Evolutionary conservation across 805 yeast species (phyloP), one percentile per base, ranked within the genome.

Genomic region (Candida cerambycidarum): DNA sequence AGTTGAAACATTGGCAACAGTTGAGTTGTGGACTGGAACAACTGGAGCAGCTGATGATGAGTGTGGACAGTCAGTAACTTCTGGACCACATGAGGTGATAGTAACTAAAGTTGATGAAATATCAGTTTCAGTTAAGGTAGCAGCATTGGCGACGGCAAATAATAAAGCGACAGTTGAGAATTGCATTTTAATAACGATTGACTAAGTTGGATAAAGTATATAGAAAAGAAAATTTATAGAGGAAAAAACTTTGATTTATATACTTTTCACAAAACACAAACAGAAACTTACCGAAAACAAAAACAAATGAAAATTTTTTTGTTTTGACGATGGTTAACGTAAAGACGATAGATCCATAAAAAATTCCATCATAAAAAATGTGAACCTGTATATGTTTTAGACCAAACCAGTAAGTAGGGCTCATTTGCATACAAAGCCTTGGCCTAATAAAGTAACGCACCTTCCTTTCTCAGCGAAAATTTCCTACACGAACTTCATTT

Each of bases 11-110:
- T 49, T 49, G 27, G 47, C 47, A 41, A 51, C 42, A 52, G 63
- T 51, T 41, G 63, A 48, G 50, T 48, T 40, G 45, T 56, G 52
- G 47, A 55, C 42, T 43, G 61, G 41, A 18, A 54, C 25, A 16
- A 7, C 5, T 14, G 33, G 12, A 30, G 13, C 33, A n/a, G 35
- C 35, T 32, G 21, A 14, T 5, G 37, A 9, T 5, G 4, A 45
- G 63, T 27, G 45, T 60, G 76, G 75, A 59, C 75, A 71, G 67
- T 65, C 54, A 43, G 75, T 69, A 52, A 69, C 75, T 44, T 58
- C 54, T 16, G 59, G 41, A 43, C 48, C 73, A 62, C 75, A 70
- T 41, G 62, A 55, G 51, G 70, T 65, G 63, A 68, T 58, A 63
- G 75, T 69, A 34, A 63, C 71, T 56, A 67, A 61, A 51, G 71